Percentiles rank a stretch among this genome's conserved stretches.
Conservation (phyloP, 306 rosid species). For the Abrus precatorius region DNA sequence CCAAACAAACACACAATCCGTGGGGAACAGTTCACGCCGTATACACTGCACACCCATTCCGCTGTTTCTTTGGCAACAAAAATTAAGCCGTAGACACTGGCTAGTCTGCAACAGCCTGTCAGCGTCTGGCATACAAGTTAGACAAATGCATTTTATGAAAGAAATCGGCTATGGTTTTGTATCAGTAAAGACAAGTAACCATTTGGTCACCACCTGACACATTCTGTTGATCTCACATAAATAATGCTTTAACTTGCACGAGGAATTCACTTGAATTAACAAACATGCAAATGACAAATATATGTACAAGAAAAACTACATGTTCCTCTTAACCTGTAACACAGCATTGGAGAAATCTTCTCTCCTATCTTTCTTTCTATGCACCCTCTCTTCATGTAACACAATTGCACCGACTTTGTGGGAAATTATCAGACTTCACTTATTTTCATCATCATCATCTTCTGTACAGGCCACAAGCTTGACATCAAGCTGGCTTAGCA, state of each 20-base stretch:
- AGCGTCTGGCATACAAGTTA: background rate
- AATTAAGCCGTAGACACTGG: background rate
- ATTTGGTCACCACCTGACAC: constrained; percentile 35
- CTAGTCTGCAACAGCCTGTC: background rate
- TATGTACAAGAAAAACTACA: constrained; percentile 52
- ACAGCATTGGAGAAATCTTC: constrained; percentile 51
- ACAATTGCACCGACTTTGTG: constrained; percentile 56
- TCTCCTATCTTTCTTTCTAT: constrained; percentile 40
- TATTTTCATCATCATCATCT: constrained; percentile 52
- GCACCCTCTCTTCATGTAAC: constrained; percentile 62
- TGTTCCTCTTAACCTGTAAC: constrained; percentile 48
- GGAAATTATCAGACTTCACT: constrained; percentile 49
- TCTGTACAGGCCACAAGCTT: constrained; percentile 58
- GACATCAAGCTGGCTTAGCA: constrained; percentile 62
- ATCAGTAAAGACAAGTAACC: constrained; percentile 8
- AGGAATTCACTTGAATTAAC: constrained; percentile 50
- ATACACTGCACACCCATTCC: background rate
- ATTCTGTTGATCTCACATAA: constrained; percentile 32
- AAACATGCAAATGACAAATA: constrained; percentile 31
- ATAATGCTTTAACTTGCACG: constrained; percentile 43
- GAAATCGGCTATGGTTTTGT: background rate
- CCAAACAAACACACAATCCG: background rate
- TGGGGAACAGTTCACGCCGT: background rate
- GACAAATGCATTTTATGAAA: constrained; percentile 7
- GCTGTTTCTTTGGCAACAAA: background rate